Percentiles rank a stretch among this genome's conserved stretches.
These are phyloP conservation scores for Symbiodinium natans DNA, from an alignment of 73 alveolate species.

Conservation along the genomic window DNA sequence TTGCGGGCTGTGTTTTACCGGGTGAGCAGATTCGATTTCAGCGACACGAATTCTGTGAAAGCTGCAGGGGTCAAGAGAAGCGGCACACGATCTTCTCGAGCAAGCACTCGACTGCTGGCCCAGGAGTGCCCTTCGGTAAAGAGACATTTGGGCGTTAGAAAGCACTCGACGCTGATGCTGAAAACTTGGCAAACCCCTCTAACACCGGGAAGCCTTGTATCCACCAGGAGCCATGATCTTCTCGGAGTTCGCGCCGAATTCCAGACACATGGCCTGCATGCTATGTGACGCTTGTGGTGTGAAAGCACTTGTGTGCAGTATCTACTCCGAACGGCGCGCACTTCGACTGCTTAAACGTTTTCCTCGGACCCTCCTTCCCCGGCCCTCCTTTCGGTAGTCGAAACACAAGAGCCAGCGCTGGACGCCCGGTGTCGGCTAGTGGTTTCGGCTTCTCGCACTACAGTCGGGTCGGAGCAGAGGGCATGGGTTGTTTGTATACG, in stretches of 20 bases:
- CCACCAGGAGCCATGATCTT: constrained; percentile 18
- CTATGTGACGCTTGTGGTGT: no score
- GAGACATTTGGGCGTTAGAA: neutral
- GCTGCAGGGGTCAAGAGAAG: neutral
- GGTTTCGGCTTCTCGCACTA: no score
- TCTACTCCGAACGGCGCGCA: no score
- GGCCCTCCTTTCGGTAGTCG: no score
- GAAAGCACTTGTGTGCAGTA: no score
- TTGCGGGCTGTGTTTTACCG: neutral
- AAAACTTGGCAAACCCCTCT: neutral
- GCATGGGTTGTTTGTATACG: no score
- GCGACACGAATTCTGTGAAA: neutral
- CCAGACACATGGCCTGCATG: neutral
- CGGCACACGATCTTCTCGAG: neutral
- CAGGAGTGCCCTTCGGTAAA: neutral
- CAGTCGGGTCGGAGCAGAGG: no score
- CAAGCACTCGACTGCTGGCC: constrained; percentile 3
- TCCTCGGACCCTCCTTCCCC: no score
- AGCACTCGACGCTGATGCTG: neutral
- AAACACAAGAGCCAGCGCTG: no score
- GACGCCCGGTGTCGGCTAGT: no score
- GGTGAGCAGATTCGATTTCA: neutral
- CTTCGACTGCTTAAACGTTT: no score
- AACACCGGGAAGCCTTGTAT: neutral
- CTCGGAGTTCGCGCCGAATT: constrained; percentile 5